A percentile compares a stretch with the other conserved stretches of the same genome.
These are phyloP conservation scores for Cenchrus fungigraminus DNA, from an alignment of 176 grass and related monocot species.

Conservation along the genomic window DNA sequence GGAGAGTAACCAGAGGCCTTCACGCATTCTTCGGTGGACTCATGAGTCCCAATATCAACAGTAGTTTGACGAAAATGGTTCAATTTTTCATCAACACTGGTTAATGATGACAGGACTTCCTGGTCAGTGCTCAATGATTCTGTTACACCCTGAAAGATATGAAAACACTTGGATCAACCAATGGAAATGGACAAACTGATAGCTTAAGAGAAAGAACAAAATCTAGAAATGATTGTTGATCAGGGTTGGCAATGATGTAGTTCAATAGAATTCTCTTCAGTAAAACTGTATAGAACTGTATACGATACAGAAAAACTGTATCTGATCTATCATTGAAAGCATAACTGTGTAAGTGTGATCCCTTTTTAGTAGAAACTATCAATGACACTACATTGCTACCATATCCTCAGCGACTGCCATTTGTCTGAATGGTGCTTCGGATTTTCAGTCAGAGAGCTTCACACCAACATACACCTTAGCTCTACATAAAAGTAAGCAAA, in stretches of 20 bases:
- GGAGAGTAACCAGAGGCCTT: slow-evolving; percentile 17
- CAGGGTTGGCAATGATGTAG: no score
- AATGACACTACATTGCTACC: not conserved
- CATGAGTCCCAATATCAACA: not conserved
- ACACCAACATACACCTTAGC: not conserved
- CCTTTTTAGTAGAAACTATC: not conserved
- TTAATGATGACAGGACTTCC: slow-evolving; percentile 46
- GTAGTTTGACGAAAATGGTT: slow-evolving; percentile 31
- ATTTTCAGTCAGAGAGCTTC: not conserved
- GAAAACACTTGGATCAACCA: not conserved
- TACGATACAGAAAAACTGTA: no score
- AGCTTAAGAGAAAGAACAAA: slow-evolving; percentile 6
- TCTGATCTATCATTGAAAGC: no score
- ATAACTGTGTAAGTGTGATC: not conserved
- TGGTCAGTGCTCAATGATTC: slow-evolving; percentile 30
- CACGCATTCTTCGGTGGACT: slow-evolving; percentile 16
- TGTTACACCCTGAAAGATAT: slow-evolving; percentile 14
- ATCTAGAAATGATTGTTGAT: slow-evolving; percentile 3
- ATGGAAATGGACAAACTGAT: not conserved
- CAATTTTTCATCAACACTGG: slow-evolving; percentile 21
- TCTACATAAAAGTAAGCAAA: not conserved
- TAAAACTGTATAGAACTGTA: no score
- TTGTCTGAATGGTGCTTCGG: not conserved
- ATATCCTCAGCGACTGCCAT: not conserved
- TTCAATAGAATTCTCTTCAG: no score